Base-by-base conservation (phyloP, 2,329 filamentous ascomycete species). In the Blastomyces parvus region DNA sequence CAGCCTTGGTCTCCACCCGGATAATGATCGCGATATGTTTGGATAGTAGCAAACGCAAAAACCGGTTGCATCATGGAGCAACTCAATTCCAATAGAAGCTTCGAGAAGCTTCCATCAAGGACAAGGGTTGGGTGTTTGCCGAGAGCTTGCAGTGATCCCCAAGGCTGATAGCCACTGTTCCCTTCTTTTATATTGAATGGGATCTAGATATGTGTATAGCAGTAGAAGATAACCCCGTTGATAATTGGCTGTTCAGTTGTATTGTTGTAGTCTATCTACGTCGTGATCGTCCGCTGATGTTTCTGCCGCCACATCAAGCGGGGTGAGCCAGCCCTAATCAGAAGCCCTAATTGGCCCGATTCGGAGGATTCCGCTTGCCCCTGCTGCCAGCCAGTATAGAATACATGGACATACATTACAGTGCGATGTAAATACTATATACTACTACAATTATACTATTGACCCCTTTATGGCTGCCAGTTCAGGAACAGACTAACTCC, bases 51-150 rank as follows among this genome's bases (percentile, higher is more conserved):
- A 42, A 13, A 13, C 1, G 44, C 19, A 40, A 14, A 44, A 19
- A 30, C 30, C n/a, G 58, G 58, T 59, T 59, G 58, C 58, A 59
- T 59, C 58, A 59, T 59, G 58, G 58, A 14, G 42, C 9, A 59
- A 59, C 27, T 48, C 40, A 36, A 48, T 59, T 46, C 42, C 7
- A 38, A 50, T 69, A 63, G 74, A 76, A 76, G 65, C 62, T 76
- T 76, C 74, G 65, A 69, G 74, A 76, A 76, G 65, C 57, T 75
- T 76, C 74, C 52, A 67, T 55, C 27, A 48, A 3, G 22, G 48
- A 50, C 30, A 1, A 9, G 19, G 33, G n/a, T 19, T 5, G 2
- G 17, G 30, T n/a, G 42, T n/a, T 27, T 17, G 8, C 11, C 9
- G 44, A 9, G 7, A 46, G 13, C 13, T 52, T 38, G 36, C 9